Evolutionary conservation across 1,139 yeast species (phyloP), one percentile per base, ranked within the genome.

Genomic region (Arxiozyma telluris): DNA sequence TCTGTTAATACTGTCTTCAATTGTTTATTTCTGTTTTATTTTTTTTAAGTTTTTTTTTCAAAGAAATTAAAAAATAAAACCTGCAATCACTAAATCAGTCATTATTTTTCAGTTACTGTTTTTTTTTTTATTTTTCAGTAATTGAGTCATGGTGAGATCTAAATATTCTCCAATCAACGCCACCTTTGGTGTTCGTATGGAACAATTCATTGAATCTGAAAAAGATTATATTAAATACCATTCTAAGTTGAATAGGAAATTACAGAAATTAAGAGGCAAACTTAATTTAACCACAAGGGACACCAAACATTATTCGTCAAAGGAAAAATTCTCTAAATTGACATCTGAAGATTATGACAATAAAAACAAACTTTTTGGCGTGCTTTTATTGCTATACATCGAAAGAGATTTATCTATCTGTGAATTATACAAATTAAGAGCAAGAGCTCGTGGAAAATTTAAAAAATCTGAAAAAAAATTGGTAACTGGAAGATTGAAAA

Each of bases 401-500:
- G 71, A 68, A 54, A 64, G 71, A 57, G 69, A 68, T 51, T 52
- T 65, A 38, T 61, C 67, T 3, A 49, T 63, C 23, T 67, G 59
- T 20, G 71, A 68, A 53, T 56, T 57, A n/a, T 58, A 66, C 47
- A 67, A 66, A 52, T 44, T 65, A 45, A 61, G 63, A 50, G 63
- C 64, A 20, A 61, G 66, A 41, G 61, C 60, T 50, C 64, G 71
- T 54, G 68, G 68, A 45, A 59, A 61, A 44, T 59, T 61, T 47
- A 66, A 65, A 57, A 60, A 57, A n/a, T 56, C 60, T 44, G 71
- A 67, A 51, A 73, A 74, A 51, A 78, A 76, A 56, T 78, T 86
- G 56, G 74, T 87, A 64, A 66, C 77, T 17, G 80, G 91, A 43
- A 86, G 87, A 69, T 77, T 86, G 59, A 87, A 84, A 65, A 84